These are phyloP conservation scores for Picea mariana DNA, from an alignment of 83 land plant genomes.

Conservation along the genomic window DNA sequence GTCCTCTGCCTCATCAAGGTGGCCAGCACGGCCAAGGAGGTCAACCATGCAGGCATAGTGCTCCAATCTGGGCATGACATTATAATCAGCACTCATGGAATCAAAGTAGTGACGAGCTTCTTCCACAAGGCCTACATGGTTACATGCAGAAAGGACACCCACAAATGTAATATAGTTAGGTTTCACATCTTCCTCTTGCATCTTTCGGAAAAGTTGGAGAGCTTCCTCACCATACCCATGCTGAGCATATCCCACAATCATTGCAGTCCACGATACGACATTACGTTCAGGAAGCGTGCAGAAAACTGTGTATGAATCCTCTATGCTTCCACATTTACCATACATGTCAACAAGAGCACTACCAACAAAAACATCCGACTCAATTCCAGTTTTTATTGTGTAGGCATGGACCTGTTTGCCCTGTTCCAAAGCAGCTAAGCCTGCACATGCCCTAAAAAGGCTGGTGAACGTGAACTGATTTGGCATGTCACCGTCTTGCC, in stretches of 20 bases:
- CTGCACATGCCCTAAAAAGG: no score
- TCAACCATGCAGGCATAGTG: conserved; percentile 56
- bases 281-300: no score
- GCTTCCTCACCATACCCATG: conserved; percentile 43
- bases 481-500: no score
- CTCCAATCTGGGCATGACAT: conserved; percentile 24
- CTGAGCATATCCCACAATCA: conserved; percentile 45
- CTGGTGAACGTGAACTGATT: no score
- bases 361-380: no score
- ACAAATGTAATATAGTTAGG: conserved; percentile 63
- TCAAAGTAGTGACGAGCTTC: conserved; percentile 33
- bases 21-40: conserved; percentile 66
- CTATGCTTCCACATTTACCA: no score
- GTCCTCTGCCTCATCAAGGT: conserved; percentile 29
- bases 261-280: conserved; percentile 60
- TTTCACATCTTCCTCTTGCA: conserved; percentile 33
- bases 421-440: no score
- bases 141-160: conserved; percentile 58
- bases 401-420: no score
- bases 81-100: conserved; percentile 25
- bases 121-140: conserved; percentile 47
- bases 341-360: no score
- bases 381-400: no score
- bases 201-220: conserved; percentile 22
- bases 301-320: no score